Evolutionary conservation across 495 filamentous ascomycete species (phyloP).

Genomic region (Trichoderma erinaceum): DNA sequence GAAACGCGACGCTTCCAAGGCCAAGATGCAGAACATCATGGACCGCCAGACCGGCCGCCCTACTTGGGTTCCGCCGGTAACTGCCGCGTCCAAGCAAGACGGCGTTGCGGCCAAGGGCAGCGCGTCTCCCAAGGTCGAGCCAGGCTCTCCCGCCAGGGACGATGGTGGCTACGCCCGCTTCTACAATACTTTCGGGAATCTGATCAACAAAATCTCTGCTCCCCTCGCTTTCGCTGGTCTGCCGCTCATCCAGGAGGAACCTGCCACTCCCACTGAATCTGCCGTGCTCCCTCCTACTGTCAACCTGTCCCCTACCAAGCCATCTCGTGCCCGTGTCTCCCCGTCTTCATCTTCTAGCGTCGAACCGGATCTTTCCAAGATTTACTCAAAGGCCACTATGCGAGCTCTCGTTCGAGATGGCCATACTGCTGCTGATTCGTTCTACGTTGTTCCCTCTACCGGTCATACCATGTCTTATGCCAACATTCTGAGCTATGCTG

Average conservation of each 20-base stretch:
- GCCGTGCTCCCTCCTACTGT: slow-evolving; percentile 26
- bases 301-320: slow-evolving; percentile 25
- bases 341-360: slow-evolving; percentile 26
- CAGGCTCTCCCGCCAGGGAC: slow-evolving; percentile 20
- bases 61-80: slow-evolving; percentile 35
- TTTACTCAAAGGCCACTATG: slow-evolving; percentile 77
- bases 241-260: slow-evolving; percentile 58
- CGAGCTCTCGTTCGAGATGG: slow-evolving; percentile 50
- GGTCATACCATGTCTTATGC: slow-evolving; percentile 89
- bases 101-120: slow-evolving; percentile 22
- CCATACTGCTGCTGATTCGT: slow-evolving; percentile 64
- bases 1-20: slow-evolving; percentile 37
- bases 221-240: slow-evolving; percentile 89
- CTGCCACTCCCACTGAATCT: slow-evolving; percentile 24
- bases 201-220: slow-evolving; percentile 77
- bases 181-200: slow-evolving; percentile 77
- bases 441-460: slow-evolving; percentile 89
- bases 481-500: slow-evolving; percentile 68
- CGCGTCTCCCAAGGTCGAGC: slow-evolving; percentile 14
- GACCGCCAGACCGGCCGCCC: slow-evolving; percentile 37
- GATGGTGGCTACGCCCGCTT: slow-evolving; percentile 85
- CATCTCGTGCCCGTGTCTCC: slow-evolving; percentile 38
- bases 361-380: slow-evolving; percentile 67
- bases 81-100: slow-evolving; percentile 24
- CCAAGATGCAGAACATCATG: slow-evolving; percentile 33